Evolutionary conservation across 768 basidiomycete species (phyloP), one percentile per base, ranked within the genome.

Genomic region (Sistotremastrum niveocremeum): DNA sequence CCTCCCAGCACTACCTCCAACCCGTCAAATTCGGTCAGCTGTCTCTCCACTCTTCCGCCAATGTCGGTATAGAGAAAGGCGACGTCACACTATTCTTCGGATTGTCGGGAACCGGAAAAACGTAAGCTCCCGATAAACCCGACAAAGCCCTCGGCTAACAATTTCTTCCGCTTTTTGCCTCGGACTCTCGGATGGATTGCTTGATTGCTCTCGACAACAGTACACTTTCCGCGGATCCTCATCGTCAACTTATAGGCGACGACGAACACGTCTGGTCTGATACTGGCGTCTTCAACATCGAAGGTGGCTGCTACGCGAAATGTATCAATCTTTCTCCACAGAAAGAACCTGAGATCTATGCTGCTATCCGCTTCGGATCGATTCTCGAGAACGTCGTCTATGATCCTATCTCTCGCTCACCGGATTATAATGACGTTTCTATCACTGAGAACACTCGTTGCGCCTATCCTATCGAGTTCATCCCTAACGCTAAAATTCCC

Each of bases 241-340:
- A 79, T 56, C 88, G 95, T 50, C 69, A 85, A 44, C 79, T 99
- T 50, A 98, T 98, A 54, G 95, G 95, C 55, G 95, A 99, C 62
- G 95, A 99, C 62, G 95, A 98, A 67, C 95, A 99, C 62, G 95
- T 99, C 58, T 99, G 95, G 95, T 90, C 89, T 10, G 95, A 99
- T 65, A 82, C 73, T 11, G 95, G 95, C 59, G 94, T 99, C 50
- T 99, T 99, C 80, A 98, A 98, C 74, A 99, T 99, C 58, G 95
- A 99, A 60, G 95, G 95, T 52, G 95, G 95, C 42, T 99, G 95
- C 66, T 99, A 98, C 62, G 95, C 95, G 65, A 98, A 99, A 69
- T 83, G 79, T 64, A 84, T 98, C 71, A 95, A 95, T 71, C 79
- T 99, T 49, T 90, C 90, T 37, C 78, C 80, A 28, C 88, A 95